These are phyloP conservation scores for Cladosporium sp. DNA, from an alignment of 2,329 filamentous ascomycete genomes.

Conservation along the genomic window DNA sequence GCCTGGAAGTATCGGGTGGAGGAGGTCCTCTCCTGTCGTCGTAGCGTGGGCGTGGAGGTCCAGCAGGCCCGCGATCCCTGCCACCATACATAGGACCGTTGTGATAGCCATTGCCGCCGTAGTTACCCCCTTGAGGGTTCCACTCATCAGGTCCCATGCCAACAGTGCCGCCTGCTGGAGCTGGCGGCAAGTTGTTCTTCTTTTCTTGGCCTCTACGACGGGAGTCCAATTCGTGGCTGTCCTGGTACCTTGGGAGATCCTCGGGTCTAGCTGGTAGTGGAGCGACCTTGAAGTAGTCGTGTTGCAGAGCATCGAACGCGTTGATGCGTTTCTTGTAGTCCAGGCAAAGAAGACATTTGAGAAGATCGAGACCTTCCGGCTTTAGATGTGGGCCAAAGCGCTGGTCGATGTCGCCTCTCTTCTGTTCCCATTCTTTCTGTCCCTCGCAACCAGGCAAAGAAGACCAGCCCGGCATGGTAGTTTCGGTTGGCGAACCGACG, in stretches of 20 bases:
- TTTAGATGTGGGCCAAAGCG: conserved; percentile 62
- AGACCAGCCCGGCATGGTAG: conserved; percentile 91
- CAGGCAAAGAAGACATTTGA: conserved; percentile 79
- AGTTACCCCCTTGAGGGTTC: conserved; percentile 41
- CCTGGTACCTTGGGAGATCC: conserved; percentile 88
- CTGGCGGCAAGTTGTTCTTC: conserved; percentile 80
- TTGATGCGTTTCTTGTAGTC: conserved; percentile 90
- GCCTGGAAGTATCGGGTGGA: not conserved
- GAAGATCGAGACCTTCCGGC: conserved; percentile 71
- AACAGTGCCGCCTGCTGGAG: conserved; percentile 86
- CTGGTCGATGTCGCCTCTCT: conserved; percentile 65
- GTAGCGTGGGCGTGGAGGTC: conserved; percentile 27
- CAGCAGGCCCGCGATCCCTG: conserved; percentile 42
- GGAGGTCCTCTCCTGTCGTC: conserved; percentile 31
- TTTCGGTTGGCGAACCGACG: conserved; percentile 83
- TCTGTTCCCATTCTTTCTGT: conserved; percentile 62
- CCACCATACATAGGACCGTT: conserved; percentile 30
- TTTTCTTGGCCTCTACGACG: conserved; percentile 85
- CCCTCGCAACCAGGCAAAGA: conserved; percentile 77
- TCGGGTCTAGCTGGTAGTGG: conserved; percentile 79
- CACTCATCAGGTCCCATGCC: conserved; percentile 68
- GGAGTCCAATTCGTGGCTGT: conserved; percentile 89
- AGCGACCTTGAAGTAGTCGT: conserved; percentile 81
- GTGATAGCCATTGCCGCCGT: conserved; percentile 29
- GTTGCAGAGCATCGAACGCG: conserved; percentile 87